phyloP scores from a whole-genome alignment of 2,329 filamentous ascomycete species.

The Pestalotiopsis sp. region DNA sequence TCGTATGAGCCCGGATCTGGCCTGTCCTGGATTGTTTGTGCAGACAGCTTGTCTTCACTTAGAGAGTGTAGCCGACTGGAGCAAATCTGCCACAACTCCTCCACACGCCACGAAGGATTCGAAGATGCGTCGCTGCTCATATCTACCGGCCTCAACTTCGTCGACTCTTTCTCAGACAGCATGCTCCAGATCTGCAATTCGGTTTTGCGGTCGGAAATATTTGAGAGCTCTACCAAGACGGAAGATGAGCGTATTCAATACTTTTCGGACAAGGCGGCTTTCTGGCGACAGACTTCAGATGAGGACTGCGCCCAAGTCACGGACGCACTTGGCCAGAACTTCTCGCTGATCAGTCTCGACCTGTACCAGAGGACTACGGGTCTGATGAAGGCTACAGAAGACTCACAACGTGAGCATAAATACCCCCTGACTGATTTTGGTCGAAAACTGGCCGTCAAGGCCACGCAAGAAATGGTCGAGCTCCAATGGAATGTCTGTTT shows the following conservation, averaged over 20 bases:
- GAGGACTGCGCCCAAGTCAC: constrained; percentile 76
- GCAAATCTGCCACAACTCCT: constrained; percentile 71
- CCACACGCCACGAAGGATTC: constrained; percentile 51
- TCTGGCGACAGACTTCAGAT: constrained; percentile 78
- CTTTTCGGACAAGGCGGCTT: constrained; percentile 78
- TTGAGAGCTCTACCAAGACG: constrained; percentile 70
- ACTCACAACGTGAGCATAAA: constrained; percentile 40
- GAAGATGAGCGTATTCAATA: constrained; percentile 74
- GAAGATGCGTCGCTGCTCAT: constrained; percentile 59
- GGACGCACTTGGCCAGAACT: constrained; percentile 67
- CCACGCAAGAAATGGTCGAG: constrained; percentile 77
- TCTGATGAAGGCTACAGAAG: constrained; percentile 46
- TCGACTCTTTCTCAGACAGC: constrained; percentile 69
- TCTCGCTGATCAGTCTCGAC: constrained; percentile 56
- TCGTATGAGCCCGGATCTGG: constrained; percentile 71
- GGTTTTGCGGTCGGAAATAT: constrained; percentile 71
- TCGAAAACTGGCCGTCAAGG: constrained; percentile 71
- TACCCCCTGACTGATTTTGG: constrained; percentile 73
- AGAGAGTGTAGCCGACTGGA: constrained; percentile 81
- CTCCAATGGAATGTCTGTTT: constrained; percentile 75
- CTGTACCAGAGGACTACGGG: constrained; percentile 56
- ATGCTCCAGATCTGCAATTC: constrained; percentile 69
- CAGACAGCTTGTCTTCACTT: constrained; percentile 79
- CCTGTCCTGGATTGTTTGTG: constrained; percentile 81
- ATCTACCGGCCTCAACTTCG: constrained; percentile 69